These are phyloP conservation scores for Thozetella sp. DNA, from an alignment of 495 filamentous ascomycete genomes.

Conservation along the genomic window DNA sequence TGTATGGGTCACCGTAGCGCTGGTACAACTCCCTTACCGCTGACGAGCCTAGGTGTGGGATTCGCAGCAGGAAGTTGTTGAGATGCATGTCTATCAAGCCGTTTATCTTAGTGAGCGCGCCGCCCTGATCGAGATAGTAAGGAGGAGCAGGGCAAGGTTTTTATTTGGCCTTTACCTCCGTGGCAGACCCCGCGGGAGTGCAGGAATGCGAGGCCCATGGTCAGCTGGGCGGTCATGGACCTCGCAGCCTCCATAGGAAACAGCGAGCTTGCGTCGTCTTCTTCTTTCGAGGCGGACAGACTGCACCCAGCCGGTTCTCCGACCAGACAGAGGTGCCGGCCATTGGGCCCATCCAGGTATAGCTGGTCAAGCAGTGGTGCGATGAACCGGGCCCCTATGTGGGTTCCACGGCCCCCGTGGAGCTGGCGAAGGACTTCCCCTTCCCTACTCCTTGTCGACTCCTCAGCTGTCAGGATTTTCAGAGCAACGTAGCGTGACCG, in stretches of 20 bases:
- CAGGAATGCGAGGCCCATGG: slow-evolving; percentile 22
- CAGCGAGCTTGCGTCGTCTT: slow-evolving; percentile 21
- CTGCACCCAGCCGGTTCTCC: slow-evolving; percentile 27
- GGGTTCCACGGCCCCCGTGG: neutral
- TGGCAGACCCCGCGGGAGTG: neutral
- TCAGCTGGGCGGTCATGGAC: slow-evolving; percentile 25
- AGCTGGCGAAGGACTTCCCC: neutral
- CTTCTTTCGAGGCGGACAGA: slow-evolving; percentile 27
- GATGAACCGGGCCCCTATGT: neutral
- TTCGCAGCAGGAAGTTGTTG: neutral
- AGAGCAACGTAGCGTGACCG: neutral
- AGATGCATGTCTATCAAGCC: neutral
- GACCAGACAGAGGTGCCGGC: slow-evolving; percentile 30
- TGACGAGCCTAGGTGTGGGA: neutral
- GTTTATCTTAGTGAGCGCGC: too few relatives aligned
- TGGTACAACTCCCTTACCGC: neutral
- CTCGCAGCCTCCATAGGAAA: slow-evolving; percentile 27
- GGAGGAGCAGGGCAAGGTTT: too few relatives aligned
- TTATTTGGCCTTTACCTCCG: slow-evolving; percentile 1
- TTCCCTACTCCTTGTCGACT: neutral
- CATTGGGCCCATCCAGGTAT: slow-evolving; percentile 27
- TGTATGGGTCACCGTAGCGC: neutral
- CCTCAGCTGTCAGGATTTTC: neutral
- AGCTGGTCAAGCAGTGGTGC: slow-evolving; percentile 4
- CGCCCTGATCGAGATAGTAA: too few relatives aligned